Conservation (phyloP, 257 asterid genomes). For the Plantago elongata region DNA sequence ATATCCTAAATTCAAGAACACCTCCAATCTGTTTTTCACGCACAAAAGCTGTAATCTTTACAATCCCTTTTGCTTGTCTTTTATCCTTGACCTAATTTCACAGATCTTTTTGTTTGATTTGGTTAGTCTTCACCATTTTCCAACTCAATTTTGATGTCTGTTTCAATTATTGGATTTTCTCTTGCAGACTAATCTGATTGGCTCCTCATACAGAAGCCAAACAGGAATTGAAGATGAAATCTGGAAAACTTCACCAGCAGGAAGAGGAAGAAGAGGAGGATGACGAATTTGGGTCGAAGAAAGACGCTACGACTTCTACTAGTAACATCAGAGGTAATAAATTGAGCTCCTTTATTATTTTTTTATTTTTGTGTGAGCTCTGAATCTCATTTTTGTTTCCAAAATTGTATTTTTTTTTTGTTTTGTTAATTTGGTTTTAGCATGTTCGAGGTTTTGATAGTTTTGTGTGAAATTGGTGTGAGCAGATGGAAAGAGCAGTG, state of each 20-base stretch:
- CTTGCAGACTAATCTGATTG: constrained; percentile 22
- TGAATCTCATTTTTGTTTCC: neutral
- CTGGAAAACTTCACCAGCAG: constrained; percentile 60
- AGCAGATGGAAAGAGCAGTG: constrained; percentile 55
- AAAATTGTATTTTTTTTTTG: neutral
- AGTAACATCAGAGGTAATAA: constrained; percentile 52
- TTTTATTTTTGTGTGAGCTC: neutral
- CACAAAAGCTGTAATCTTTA: constrained; percentile 21
- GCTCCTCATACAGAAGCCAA: constrained; percentile 22
- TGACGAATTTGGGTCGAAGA: constrained; percentile 55
- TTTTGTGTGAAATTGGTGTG: constrained; percentile 25
- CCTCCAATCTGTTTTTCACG: constrained; percentile 5
- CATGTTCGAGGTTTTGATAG: constrained; percentile 15
- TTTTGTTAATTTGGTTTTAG: neutral
- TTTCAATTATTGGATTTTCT: constrained; percentile 25
- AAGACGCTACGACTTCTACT: constrained; percentile 48
- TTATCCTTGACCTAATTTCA: constrained; percentile 1
- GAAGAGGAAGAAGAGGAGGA: constrained; percentile 81
- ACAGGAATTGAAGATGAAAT: constrained; percentile 40
- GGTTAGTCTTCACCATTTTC: constrained; percentile 6
- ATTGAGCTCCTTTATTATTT: neutral
- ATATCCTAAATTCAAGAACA: constrained; percentile 17
- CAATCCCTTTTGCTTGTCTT: neutral
- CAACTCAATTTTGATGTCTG: neutral
- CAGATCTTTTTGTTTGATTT: constrained; percentile 34